Evolutionary conservation across 192 early-diverging fungal species (phyloP), one percentile per base, ranked within the genome.

Genomic region (Globomyces pollinis-pini): DNA sequence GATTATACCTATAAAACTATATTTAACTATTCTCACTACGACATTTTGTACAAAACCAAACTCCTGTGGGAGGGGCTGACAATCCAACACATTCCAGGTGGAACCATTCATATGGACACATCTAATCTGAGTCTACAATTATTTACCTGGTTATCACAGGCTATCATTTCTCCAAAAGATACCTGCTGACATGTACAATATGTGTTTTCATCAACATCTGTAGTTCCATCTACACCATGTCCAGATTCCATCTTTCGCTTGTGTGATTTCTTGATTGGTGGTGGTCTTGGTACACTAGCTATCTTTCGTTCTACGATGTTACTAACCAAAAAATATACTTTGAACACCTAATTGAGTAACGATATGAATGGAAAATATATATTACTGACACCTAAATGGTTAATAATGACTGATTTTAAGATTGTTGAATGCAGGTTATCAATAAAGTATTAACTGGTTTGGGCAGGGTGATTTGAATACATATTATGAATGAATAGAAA

Each of bases 101-200:
- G 57, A 88, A 88, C 86, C 86, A 88, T 73, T 88, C 86, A 54
- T 78, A 73, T 0, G 73, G 69, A 55, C 86, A 88, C 20, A 80
- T 43, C 41, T 43, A 18, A 18, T 18, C 41, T n/a, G n/a, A n/a
- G n/a, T n/a, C n/a, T n/a, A n/a, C n/a, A n/a, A n/a, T n/a, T n/a
- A n/a, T n/a, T n/a, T n/a, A n/a, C 61, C 78, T 75, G 69, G 52
- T 74, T 73, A 62, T 88, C 86, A 50, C 86, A 88, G 8, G 71
- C 86, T 62, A 88, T 84, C 86, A 88, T 88, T 61, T 87, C 86
- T 16, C 86, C 86, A 67, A 69, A 88, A 2, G 78, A 80, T 0
- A 86, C 77, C 49, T 79, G 70, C 36, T 70, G 73, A 57, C 86
- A 88, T 21, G 69, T 64, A 49, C 86, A 88, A 60, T 88, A 88